Percentiles rank a stretch among this genome's conserved stretches.
These are phyloP conservation scores for Fraxinus quadrangulata DNA, from an alignment of 257 asterid genomes.

Conservation along the genomic window DNA sequence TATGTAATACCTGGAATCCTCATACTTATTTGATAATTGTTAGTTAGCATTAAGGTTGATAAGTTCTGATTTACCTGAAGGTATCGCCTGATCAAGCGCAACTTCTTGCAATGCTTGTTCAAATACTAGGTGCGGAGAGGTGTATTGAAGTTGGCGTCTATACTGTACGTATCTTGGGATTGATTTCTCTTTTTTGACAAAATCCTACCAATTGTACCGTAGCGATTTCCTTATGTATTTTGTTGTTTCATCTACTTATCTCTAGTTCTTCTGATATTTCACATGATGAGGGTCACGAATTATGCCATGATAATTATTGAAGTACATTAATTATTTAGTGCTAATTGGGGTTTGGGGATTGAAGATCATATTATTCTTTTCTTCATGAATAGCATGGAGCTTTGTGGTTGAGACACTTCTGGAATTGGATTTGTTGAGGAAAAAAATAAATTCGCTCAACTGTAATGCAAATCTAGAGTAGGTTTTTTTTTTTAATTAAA, in stretches of 20 bases:
- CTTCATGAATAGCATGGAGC: neutral
- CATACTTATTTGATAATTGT: neutral
- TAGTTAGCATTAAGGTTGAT: conserved; percentile 22
- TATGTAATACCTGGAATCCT: neutral
- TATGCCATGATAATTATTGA: neutral
- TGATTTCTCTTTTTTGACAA: neutral
- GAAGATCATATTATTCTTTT: neutral
- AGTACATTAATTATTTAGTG: neutral
- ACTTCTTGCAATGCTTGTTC: conserved; percentile 87
- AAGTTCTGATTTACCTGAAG: conserved; percentile 33
- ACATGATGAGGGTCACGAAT: neutral
- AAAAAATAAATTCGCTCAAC: neutral
- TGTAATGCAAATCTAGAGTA: neutral
- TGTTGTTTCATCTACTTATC: neutral
- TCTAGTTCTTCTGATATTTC: neutral
- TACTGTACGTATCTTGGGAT: conserved; percentile 49
- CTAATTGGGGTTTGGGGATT: neutral
- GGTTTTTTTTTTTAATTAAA: neutral
- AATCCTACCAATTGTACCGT: neutral
- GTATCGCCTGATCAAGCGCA: conserved; percentile 98
- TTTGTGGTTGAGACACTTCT: neutral
- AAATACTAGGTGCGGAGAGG: conserved; percentile 79
- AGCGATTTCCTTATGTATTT: neutral
- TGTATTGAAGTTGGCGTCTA: conserved; percentile 95
- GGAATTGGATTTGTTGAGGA: neutral